Evolutionary conservation across 306 rosid genomes (phyloP).

Genomic region (Cicer arietinum): DNA sequence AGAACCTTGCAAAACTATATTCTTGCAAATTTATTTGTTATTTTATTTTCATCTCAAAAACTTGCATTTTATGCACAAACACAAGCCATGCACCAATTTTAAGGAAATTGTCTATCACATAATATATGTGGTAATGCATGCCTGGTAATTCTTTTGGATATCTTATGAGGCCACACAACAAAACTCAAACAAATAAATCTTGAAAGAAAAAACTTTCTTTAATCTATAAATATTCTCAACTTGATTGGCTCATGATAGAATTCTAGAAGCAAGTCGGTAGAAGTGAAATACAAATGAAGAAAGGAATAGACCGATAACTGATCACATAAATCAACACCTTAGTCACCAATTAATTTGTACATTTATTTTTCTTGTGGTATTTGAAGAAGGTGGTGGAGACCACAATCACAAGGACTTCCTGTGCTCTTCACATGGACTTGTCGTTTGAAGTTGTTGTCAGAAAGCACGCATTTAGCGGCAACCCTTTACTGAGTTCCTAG

Average conservation of each 20-base stretch:
- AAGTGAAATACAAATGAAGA: neutral
- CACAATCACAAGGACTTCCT: neutral
- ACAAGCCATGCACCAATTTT: neutral
- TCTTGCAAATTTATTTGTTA: neutral
- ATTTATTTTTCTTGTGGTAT: neutral
- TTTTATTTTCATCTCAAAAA: neutral
- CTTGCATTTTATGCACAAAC: neutral
- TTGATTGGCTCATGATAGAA: neutral
- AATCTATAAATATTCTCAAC: neutral
- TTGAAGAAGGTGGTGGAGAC: neutral
- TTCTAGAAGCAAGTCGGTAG: neutral
- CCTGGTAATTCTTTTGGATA: neutral
- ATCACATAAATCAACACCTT: neutral
- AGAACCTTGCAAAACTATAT: slow-evolving; percentile 6
- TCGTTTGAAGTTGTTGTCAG: neutral
- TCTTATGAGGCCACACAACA: neutral
- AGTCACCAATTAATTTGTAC: neutral
- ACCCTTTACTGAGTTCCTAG: neutral
- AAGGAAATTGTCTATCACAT: neutral
- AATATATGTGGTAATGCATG: neutral
- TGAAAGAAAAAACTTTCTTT: neutral
- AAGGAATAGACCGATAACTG: neutral
- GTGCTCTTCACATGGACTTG: slow-evolving; percentile 14
- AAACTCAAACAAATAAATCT: neutral
- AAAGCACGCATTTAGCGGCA: neutral